A percentile compares a stretch with the other conserved stretches of the same genome.
Evolutionary conservation across 208 protist genomes (phyloP).

Genomic region (Endotrypanum monterogeii): DNA sequence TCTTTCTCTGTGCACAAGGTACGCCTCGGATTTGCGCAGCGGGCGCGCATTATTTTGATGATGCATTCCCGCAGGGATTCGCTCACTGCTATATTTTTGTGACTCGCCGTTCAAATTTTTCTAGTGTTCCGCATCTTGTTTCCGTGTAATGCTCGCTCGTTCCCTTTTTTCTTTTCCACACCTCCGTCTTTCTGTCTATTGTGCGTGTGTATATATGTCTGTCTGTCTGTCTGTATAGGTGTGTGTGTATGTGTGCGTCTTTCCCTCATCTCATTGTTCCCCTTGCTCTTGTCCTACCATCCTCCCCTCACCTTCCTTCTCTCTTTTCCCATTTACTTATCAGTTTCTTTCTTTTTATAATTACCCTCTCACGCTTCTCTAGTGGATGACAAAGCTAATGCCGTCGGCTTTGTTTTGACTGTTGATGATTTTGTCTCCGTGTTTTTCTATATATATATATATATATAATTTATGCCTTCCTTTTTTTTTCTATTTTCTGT

Average conservation of each 20-base stretch:
- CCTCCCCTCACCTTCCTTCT: background rate
- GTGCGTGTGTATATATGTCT: background rate
- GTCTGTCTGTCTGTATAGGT: background rate
- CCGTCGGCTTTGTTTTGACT: background rate
- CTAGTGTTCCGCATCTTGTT: background rate
- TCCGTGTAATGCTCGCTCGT: background rate
- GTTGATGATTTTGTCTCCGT: background rate
- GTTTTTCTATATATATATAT: background rate
- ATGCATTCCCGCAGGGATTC: background rate
- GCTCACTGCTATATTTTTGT: background rate
- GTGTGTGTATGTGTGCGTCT: background rate
- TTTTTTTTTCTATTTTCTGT: constrained; percentile 7
- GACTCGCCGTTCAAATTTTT: background rate
- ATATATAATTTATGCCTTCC: background rate
- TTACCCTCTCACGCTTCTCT: background rate
- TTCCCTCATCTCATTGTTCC: background rate
- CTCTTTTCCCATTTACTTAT: constrained; percentile 3
- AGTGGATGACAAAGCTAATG: background rate
- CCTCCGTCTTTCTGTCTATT: background rate
- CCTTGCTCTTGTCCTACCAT: background rate
- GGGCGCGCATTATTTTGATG: background rate
- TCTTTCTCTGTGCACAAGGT: background rate
- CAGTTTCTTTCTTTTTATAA: constrained; percentile 2
- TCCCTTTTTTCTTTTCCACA: background rate
- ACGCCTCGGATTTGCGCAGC: background rate